Conservation (phyloP, 768 basidiomycete genomes). For the Lenzites betulinus region DNA sequence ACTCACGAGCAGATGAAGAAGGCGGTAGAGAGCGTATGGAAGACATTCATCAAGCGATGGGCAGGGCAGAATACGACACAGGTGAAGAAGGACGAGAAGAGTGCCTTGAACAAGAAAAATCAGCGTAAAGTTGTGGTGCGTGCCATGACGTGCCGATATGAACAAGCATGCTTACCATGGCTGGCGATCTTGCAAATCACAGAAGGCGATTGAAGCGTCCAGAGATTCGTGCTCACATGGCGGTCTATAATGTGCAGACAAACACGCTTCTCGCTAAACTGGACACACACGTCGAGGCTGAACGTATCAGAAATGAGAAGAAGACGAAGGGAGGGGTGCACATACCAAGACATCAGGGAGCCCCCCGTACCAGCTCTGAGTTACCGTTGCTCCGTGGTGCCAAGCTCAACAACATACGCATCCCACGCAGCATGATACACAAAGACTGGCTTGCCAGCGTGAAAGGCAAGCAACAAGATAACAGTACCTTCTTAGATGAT, state of each 20-base stretch:
- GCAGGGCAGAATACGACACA: background rate
- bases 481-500: background rate
- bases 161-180: too few species aligned
- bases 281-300: too few species aligned
- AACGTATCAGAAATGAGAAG: too few species aligned
- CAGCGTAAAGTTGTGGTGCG: background rate
- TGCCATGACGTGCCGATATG: too few species aligned
- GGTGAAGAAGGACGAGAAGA: background rate
- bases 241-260: too few species aligned
- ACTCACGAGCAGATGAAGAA: background rate
- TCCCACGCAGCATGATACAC: background rate
- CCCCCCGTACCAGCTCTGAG: background rate
- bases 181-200: too few species aligned
- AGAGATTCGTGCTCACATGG: too few species aligned
- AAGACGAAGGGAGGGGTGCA: too few species aligned
- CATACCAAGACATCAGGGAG: background rate
- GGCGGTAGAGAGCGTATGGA: background rate
- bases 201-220: too few species aligned
- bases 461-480: background rate
- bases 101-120: background rate
- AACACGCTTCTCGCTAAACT: too few species aligned
- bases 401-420: background rate
- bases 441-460: background rate
- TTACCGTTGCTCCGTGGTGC: background rate
- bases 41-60: background rate